phyloP scores from a whole-genome alignment of 768 basidiomycete species.

The Arthromyces matolae region DNA sequence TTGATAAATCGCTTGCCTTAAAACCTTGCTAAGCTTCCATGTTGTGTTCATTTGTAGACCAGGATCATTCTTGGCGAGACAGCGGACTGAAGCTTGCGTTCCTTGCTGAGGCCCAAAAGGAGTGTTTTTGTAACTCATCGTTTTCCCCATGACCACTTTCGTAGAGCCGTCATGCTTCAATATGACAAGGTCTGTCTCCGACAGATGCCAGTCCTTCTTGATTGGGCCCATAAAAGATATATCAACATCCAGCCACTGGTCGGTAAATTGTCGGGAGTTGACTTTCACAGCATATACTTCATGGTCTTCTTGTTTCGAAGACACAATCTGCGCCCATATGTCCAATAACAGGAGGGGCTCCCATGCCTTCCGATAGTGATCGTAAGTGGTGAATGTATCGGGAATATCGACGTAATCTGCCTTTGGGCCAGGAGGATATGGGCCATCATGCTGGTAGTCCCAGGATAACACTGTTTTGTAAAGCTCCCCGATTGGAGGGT shows the following conservation, averaged over 20 bases:
- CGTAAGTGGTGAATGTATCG: slow-evolving; percentile 57
- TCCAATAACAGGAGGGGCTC: slow-evolving; percentile 85
- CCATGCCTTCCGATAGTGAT: slow-evolving; percentile 71
- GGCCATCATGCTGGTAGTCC: slow-evolving; percentile 70
- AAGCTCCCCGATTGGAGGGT: slow-evolving; percentile 77
- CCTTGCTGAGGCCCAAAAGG: slow-evolving; percentile 48
- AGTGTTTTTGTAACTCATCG: slow-evolving; percentile 29
- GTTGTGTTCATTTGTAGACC: slow-evolving; percentile 60
- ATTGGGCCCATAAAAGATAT: slow-evolving; percentile 54
- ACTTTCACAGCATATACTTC: slow-evolving; percentile 62
- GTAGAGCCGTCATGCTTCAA: slow-evolving; percentile 56
- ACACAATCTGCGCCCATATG: slow-evolving; percentile 83
- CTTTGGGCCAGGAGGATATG: slow-evolving; percentile 55
- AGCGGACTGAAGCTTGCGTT: slow-evolving; percentile 59
- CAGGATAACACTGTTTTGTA: slow-evolving; percentile 80
- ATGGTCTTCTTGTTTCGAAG: slow-evolving; percentile 66
- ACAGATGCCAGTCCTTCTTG: slow-evolving; percentile 67
- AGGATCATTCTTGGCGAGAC: slow-evolving; percentile 46
- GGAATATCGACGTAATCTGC: slow-evolving; percentile 47
- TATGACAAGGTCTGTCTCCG: slow-evolving; percentile 85
- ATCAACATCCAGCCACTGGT: slow-evolving; percentile 83
- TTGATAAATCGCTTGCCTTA: slow-evolving; percentile 53
- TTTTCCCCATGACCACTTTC: slow-evolving; percentile 67
- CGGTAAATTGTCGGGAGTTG: slow-evolving; percentile 62
- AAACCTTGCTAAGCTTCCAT: slow-evolving; percentile 78